These are phyloP conservation scores for Gynandropsis gynandra DNA, from an alignment of 345 rosid species.

Conservation along the genomic window DNA sequence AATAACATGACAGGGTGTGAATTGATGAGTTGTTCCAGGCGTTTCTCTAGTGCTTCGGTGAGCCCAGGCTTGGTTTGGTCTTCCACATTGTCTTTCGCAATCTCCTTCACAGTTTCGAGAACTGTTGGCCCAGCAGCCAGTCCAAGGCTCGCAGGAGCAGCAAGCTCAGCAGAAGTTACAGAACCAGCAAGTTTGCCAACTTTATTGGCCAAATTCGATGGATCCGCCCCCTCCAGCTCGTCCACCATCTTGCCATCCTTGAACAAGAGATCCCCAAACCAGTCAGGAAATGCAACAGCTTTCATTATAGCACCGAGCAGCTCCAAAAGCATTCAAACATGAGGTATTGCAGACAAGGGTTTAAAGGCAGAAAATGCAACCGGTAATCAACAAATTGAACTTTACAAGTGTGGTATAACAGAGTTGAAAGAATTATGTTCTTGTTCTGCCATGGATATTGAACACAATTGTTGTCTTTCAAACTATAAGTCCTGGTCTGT, in stretches of 20 bases:
- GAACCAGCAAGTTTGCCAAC: slow-evolving; percentile 70
- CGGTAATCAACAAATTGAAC: not conserved
- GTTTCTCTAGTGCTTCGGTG: slow-evolving; percentile 31
- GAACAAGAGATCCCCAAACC: slow-evolving; percentile 1
- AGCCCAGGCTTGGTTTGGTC: slow-evolving; percentile 36
- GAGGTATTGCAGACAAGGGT: not conserved
- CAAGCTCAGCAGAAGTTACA: slow-evolving; percentile 58
- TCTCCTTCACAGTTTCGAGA: slow-evolving; percentile 68
- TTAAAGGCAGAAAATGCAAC: slow-evolving; percentile 1
- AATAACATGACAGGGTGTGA: slow-evolving; percentile 84
- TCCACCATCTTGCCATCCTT: slow-evolving; percentile 82
- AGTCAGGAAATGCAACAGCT: slow-evolving; percentile 3
- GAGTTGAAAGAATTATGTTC: not conserved
- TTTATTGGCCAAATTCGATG: slow-evolving; percentile 88
- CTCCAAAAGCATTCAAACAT: too few relatives aligned
- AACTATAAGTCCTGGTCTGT: too few relatives aligned
- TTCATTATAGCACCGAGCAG: slow-evolving; percentile 14
- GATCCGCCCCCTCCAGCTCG: slow-evolving; percentile 91
- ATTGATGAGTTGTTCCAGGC: slow-evolving; percentile 54
- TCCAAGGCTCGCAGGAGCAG: slow-evolving; percentile 97
- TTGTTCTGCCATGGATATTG: too few relatives aligned
- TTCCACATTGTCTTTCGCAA: too few relatives aligned
- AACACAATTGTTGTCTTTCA: too few relatives aligned
- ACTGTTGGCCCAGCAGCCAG: slow-evolving; percentile 87
- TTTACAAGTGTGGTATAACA: not conserved